Base-by-base conservation (phyloP, 176 grass and related monocot species). In the Tillandsia fasciculata region DNA sequence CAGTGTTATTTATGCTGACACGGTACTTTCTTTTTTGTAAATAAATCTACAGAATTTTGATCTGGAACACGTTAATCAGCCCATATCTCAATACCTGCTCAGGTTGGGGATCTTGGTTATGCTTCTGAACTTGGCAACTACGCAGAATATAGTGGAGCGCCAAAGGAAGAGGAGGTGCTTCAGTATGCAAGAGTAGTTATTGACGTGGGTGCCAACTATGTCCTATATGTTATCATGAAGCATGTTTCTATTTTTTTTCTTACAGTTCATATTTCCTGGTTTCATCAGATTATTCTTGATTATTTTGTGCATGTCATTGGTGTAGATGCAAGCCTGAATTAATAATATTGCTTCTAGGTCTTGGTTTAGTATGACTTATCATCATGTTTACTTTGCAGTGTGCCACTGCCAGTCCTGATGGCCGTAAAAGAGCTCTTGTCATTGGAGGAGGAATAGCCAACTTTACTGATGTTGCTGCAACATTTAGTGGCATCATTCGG, bases 371-470 rank as follows among this genome's bases (percentile, higher is more conserved):
- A 78, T 42, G 14, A 59, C n/a, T 18, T 59, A 4, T 73, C 15
- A 9, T 18, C 0, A 47, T 15, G 27, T 74, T 12, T 48, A 42
- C 50, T 52, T 26, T 71, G 67, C 67, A 96, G 92, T 87, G 81
- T 72, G 92, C 77, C 28, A 92, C 88, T n/a, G 59, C 92, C 23
- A 74, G 92, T 83, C 92, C 92, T 73, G 92, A 96, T 87, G 92
- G 88, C 26, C 88, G 71, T 4, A 96, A 92, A 81, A 87, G 92
- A 77, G 92, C 86, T 42, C 85, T 96, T 51, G 83, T 96, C 67
- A 89, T 96, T 8, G 92, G 92, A 83, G 92, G 92, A 23, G 92
- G 92, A 33, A 96, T 96, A 52, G 92, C 88, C 65, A 96, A 96
- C 82, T 96, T 96, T 78, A 96, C 92, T 6, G 88, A 96, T 78